Evolutionary conservation across 2,329 filamentous ascomycete genomes (phyloP).

Genomic region (Colletotrichum incanum): DNA sequence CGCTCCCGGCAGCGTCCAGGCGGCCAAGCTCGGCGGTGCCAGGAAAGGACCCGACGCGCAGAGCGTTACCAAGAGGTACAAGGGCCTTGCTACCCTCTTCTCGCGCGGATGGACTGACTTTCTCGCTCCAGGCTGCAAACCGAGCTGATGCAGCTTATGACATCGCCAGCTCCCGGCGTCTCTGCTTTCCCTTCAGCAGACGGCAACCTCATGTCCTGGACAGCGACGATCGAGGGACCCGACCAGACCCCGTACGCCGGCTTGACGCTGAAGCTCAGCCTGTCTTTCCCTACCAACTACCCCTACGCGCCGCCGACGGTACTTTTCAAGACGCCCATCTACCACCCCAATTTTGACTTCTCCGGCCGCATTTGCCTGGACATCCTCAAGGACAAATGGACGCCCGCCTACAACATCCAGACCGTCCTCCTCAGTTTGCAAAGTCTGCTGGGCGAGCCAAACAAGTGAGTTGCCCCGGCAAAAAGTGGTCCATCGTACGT

Average conservation of each 20-base stretch:
- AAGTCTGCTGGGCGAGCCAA: slow-evolving; percentile 95
- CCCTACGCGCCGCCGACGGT: slow-evolving; percentile 93
- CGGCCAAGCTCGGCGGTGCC: slow-evolving; percentile 72
- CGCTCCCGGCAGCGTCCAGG: slow-evolving; percentile 73
- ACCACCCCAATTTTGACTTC: slow-evolving; percentile 99
- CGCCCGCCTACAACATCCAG: slow-evolving; percentile 96
- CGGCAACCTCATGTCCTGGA: slow-evolving; percentile 93
- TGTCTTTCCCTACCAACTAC: slow-evolving; percentile 93
- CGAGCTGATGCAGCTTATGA: slow-evolving; percentile 99
- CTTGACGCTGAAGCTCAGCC: slow-evolving; percentile 91
- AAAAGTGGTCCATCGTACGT: background rate
- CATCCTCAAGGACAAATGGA: slow-evolving; percentile 99
- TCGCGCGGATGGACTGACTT: slow-evolving; percentile 18
- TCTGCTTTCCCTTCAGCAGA: slow-evolving; percentile 94
- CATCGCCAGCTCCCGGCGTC: slow-evolving; percentile 90
- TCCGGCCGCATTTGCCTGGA: slow-evolving; percentile 96
- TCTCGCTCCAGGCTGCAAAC: slow-evolving; percentile 82
- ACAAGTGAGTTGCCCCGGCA: slow-evolving; percentile 80
- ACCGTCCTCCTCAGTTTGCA: slow-evolving; percentile 94
- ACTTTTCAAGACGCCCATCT: slow-evolving; percentile 98
- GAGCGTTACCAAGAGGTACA: slow-evolving; percentile 84
- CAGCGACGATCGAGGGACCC: slow-evolving; percentile 92
- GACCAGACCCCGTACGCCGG: slow-evolving; percentile 91
- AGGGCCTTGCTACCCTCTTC: slow-evolving; percentile 14
- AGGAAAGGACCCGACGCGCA: slow-evolving; percentile 76